phyloP scores from a whole-genome alignment of 495 filamentous ascomycete species.

The Lasiosphaeria ovina region DNA sequence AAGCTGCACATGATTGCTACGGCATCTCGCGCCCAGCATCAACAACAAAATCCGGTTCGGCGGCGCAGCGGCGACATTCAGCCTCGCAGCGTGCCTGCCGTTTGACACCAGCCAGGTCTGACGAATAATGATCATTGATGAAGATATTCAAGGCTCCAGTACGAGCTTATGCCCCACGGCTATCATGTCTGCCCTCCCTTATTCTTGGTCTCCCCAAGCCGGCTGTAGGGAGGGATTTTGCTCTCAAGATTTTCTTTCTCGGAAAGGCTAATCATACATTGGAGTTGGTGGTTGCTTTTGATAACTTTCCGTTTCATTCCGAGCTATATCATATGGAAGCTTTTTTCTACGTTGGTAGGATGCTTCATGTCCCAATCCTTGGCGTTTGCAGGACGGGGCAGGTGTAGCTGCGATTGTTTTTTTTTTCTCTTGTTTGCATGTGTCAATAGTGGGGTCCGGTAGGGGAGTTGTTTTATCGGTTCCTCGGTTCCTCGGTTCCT shows the following conservation, averaged over 20 bases:
- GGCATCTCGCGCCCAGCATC: conserved; percentile 39
- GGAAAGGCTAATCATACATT: conserved; percentile 4
- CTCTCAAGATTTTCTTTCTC: conserved; percentile 2
- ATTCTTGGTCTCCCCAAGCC: background rate
- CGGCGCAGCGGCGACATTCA: conserved; percentile 47
- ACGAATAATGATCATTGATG: conserved; percentile 21
- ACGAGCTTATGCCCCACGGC: conserved; percentile 24
- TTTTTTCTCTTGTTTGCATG: conserved; percentile 1
- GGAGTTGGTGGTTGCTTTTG: conserved; percentile 9
- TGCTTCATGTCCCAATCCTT: background rate
- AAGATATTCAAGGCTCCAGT: conserved; percentile 16
- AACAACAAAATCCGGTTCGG: conserved; percentile 32
- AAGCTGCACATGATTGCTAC: conserved; percentile 44
- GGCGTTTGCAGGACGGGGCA: background rate
- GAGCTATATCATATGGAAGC: background rate
- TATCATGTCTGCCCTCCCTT: conserved; percentile 7
- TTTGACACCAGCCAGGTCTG: conserved; percentile 22
- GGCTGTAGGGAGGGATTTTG: conserved; percentile 6
- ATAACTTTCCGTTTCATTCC: background rate
- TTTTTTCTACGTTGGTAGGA: background rate
- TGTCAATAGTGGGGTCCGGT: conserved; percentile 3
- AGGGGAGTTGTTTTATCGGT: background rate
- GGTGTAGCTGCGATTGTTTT: conserved; percentile 3
- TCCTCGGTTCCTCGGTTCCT: conserved; percentile 2
- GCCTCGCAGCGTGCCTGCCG: conserved; percentile 43